phyloP scores from a whole-genome alignment of 495 filamentous ascomycete genomes.

The Choiromyces venosus region DNA sequence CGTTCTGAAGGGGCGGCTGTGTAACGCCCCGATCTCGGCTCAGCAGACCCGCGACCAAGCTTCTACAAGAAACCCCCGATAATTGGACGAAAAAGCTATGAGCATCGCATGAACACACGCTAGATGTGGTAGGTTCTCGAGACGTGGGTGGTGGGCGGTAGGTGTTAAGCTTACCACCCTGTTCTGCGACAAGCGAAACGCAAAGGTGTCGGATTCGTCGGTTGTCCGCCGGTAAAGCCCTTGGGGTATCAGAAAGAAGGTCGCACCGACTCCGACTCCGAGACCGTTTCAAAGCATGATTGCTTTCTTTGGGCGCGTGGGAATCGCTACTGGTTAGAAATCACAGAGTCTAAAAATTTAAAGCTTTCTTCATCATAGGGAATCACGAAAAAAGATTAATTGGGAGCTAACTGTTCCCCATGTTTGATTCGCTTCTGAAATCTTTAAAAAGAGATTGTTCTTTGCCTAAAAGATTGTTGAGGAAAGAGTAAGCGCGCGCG shows the following conservation, averaged over 20 bases:
- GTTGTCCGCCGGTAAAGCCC: background rate
- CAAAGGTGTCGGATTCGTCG: background rate
- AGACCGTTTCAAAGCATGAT: background rate
- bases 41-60: background rate
- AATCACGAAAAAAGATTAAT: background rate
- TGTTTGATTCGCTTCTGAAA: background rate
- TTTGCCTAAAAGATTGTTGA: background rate
- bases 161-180: background rate
- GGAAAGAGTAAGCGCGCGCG: conserved; percentile 1
- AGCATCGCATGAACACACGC: background rate
- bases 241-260: background rate
- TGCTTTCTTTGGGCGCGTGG: background rate
- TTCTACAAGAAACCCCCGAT: background rate
- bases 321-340: background rate
- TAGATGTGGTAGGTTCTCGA: background rate
- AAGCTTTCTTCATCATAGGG: background rate
- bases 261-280: background rate
- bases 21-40: background rate
- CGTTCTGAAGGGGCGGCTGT: background rate
- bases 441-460: background rate
- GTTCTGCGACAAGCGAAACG: background rate
- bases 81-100: background rate
- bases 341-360: background rate
- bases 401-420: background rate
- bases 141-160: background rate